Percentiles rank a stretch among this genome's conserved stretches.
Conservation (phyloP, 129 eudicot species). For the Kitagawia praeruptora region DNA sequence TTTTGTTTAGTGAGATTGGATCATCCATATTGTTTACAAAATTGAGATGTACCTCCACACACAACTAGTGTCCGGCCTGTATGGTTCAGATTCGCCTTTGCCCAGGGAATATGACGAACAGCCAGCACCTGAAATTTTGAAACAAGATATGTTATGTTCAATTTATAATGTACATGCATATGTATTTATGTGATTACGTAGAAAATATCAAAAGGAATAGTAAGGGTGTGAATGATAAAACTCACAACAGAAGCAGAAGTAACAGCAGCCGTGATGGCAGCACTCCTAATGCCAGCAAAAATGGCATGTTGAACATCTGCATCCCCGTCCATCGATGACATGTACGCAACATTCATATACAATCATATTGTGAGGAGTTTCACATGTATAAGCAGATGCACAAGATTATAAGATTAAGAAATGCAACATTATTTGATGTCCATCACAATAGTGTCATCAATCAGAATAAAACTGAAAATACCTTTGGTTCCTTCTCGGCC, state of each 20-base stretch:
- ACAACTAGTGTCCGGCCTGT: constrained; percentile 77
- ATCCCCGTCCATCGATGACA: not conserved
- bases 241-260: not conserved
- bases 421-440: not conserved
- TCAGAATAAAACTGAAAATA: not conserved
- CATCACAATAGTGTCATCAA: not conserved
- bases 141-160: not conserved
- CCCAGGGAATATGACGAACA: constrained; percentile 65
- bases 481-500: not conserved
- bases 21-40: not conserved
- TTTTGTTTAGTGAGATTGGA: not conserved
- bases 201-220: not conserved
- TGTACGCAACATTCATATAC: not conserved
- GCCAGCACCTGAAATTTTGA: constrained; percentile 40
- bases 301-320: not conserved
- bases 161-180: not conserved
- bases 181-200: not conserved
- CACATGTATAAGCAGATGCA: not conserved
- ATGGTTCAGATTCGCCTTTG: constrained; percentile 70
- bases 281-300: not conserved
- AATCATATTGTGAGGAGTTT: not conserved
- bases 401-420: not conserved
- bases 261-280: not conserved
- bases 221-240: not conserved
- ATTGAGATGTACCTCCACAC: constrained; percentile 48